Percentiles rank a stretch among this genome's conserved stretches.
These are phyloP conservation scores for Apiospora aurea DNA, from an alignment of 2,329 filamentous ascomycete species.

Conservation along the genomic window DNA sequence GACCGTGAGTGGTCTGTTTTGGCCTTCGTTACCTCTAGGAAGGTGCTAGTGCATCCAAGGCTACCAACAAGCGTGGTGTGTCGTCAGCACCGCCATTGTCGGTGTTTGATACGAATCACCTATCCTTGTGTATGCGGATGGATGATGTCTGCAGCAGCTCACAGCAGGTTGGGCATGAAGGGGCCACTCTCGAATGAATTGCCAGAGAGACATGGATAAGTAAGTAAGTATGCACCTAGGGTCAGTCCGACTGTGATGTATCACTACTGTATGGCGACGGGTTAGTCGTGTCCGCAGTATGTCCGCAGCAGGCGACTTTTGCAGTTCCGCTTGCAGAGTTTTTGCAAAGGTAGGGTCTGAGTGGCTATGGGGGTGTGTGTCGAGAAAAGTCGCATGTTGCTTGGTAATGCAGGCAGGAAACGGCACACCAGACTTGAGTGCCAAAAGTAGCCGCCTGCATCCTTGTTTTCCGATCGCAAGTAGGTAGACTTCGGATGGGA, in stretches of 20 bases:
- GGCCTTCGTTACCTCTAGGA: not conserved
- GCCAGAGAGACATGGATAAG: not conserved
- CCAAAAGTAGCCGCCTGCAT: not conserved
- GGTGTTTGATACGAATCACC: not conserved
- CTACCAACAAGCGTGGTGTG: not conserved
- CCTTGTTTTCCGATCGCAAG: not conserved
- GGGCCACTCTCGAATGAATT: not conserved
- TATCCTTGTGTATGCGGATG: not conserved
- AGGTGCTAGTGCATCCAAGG: not conserved
- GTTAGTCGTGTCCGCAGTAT: not conserved
- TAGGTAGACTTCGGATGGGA: not conserved
- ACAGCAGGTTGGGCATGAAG: constrained; percentile 6
- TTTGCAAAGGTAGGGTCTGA: not conserved
- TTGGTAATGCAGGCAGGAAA: not conserved
- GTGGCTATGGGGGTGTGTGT: not conserved
- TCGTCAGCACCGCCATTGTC: not conserved
- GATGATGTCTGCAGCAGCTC: not conserved
- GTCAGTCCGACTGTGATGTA: too few relatives aligned
- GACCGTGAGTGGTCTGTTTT: not conserved
- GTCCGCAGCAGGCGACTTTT: not conserved
- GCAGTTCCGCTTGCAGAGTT: not conserved
- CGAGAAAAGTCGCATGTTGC: not conserved
- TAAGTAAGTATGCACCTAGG: too few relatives aligned
- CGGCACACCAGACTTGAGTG: not conserved
- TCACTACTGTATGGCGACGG: not conserved